Evolutionary conservation across 495 filamentous ascomycete species (phyloP).

Genomic region (Pseudevernia furfuracea): DNA sequence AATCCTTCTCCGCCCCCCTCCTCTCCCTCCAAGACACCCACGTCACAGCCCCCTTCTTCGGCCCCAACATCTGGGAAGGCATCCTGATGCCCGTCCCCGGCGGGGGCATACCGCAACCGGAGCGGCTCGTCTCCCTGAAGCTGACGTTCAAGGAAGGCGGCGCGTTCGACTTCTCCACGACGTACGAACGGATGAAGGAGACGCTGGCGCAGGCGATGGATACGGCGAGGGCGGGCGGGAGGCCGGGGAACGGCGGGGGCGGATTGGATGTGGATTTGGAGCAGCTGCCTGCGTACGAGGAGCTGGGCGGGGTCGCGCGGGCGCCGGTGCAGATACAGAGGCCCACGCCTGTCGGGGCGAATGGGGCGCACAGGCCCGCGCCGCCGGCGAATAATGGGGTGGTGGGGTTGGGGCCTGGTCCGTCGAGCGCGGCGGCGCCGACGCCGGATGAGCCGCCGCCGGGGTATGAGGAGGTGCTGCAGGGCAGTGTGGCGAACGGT

Average conservation of each 20-base stretch:
- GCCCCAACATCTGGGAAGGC: conserved; percentile 87
- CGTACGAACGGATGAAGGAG: conserved; percentile 80
- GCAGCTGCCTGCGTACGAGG: conserved; percentile 71
- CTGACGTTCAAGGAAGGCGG: conserved; percentile 92
- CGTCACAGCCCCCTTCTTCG: conserved; percentile 86
- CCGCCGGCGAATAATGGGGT: conserved; percentile 22
- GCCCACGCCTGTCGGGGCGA: conserved; percentile 20
- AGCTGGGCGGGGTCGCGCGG: conserved; percentile 22
- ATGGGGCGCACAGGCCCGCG: conserved; percentile 13
- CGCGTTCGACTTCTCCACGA: conserved; percentile 79
- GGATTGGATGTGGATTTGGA: conserved; percentile 58
- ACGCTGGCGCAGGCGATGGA: conserved; percentile 71
- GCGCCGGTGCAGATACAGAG: conserved; percentile 33
- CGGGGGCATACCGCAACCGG: conserved; percentile 75
- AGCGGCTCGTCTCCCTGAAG: conserved; percentile 66
- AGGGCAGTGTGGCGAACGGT: conserved; percentile 61
- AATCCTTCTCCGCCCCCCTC: conserved; percentile 84
- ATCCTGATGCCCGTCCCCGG: conserved; percentile 69
- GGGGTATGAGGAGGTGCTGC: conserved; percentile 86
- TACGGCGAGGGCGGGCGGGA: conserved; percentile 47
- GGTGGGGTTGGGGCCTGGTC: conserved; percentile 4
- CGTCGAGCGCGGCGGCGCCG: conserved; percentile 5
- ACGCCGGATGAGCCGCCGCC: conserved; percentile 78
- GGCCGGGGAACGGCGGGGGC: conserved; percentile 37
- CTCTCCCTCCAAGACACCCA: conserved; percentile 81